phyloP scores from a whole-genome alignment of 2,329 filamentous ascomycete genomes.

The Ascosphaera aggregata region DNA sequence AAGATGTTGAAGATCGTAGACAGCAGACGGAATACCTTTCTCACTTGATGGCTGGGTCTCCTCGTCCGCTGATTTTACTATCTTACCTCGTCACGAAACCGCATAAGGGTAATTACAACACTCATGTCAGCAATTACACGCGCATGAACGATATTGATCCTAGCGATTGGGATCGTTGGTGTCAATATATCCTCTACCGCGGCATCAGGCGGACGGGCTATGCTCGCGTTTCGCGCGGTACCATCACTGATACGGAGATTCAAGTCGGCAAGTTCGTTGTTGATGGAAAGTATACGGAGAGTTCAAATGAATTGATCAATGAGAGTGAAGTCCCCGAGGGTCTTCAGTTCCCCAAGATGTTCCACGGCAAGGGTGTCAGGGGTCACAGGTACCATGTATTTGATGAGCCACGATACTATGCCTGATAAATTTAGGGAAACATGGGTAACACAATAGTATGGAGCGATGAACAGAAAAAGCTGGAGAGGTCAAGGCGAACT shows the following conservation, averaged over 20 bases:
- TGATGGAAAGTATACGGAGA: conserved; percentile 33
- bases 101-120: conserved; percentile 86
- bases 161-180: conserved; percentile 92
- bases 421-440: too few species aligned
- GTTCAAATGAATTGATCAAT: conserved; percentile 38
- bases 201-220: conserved; percentile 67
- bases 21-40: conserved; percentile 72
- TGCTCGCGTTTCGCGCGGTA: conserved; percentile 65
- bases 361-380: conserved; percentile 64
- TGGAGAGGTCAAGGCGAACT: too few species aligned
- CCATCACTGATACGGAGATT: conserved; percentile 91
- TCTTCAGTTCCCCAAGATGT: conserved; percentile 61
- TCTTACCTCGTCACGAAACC: conserved; percentile 87
- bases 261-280: conserved; percentile 89
- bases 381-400: conserved; percentile 93
- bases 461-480: too few species aligned
- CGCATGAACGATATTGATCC: conserved; percentile 93
- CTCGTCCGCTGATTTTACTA: conserved; percentile 62
- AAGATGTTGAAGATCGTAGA: conserved; percentile 76
- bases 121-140: conserved; percentile 62
- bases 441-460: too few species aligned
- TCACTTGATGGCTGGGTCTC: conserved; percentile 62
- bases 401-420: conserved; percentile 57
- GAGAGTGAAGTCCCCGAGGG: conserved; percentile 57
- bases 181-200: conserved; percentile 96